Evolutionary conservation across 2,329 filamentous ascomycete genomes (phyloP).

Genomic region (Ophiostoma himal-ulmi): DNA sequence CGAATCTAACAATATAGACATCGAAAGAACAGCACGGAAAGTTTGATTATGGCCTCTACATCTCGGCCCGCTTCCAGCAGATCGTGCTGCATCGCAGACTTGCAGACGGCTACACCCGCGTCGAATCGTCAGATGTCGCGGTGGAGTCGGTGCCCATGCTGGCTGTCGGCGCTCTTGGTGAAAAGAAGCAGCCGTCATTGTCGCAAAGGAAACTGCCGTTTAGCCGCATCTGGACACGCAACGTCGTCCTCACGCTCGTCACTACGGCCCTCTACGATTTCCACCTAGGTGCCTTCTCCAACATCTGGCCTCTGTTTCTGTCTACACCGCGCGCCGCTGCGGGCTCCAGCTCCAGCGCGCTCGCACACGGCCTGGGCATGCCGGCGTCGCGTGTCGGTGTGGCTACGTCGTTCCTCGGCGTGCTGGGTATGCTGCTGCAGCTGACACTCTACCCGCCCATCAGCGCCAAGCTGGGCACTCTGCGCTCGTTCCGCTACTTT

Average conservation of each 20-base stretch:
- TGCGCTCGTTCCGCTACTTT: constrained; percentile 60
- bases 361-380: constrained; percentile 62
- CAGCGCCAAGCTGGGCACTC: constrained; percentile 58
- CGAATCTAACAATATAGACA: constrained; percentile 34
- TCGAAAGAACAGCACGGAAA: constrained; percentile 41
- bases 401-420: constrained; percentile 62
- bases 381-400: constrained; percentile 60
- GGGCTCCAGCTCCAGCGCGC: constrained; percentile 27
- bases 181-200: not conserved
- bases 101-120: constrained; percentile 7
- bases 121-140: not conserved
- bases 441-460: constrained; percentile 62
- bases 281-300: constrained; percentile 63
- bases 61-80: constrained; percentile 26
- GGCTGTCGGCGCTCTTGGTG: not conserved
- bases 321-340: constrained; percentile 53
- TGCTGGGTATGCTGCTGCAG: constrained; percentile 63
- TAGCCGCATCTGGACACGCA: constrained; percentile 42
- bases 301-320: constrained; percentile 63
- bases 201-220: constrained; percentile 34
- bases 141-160: constrained; percentile 9
- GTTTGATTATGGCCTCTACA: constrained; percentile 41
- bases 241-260: constrained; percentile 50
- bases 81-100: not conserved
- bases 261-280: constrained; percentile 65